phyloP scores from a whole-genome alignment of 116 monocot genomes.

The Papilionanthe hybrid region DNA sequence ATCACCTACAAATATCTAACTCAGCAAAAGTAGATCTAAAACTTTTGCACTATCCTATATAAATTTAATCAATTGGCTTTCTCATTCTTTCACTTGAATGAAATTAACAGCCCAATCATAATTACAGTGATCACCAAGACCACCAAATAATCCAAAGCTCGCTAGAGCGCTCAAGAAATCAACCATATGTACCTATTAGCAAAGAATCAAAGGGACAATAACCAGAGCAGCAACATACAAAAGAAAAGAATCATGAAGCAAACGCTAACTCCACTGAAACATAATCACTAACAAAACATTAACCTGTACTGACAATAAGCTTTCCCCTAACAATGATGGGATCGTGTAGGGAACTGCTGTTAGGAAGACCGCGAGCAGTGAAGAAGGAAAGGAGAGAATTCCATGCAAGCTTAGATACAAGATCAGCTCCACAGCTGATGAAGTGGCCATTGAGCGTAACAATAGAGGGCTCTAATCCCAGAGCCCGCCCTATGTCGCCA shows the following conservation, averaged over 20 bases:
- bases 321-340: slow-evolving; percentile 41
- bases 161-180: neutral
- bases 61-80: neutral
- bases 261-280: neutral
- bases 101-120: neutral
- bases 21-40: no score
- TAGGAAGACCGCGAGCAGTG: slow-evolving; percentile 27
- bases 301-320: neutral
- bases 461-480: slow-evolving; percentile 35
- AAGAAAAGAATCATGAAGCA: neutral
- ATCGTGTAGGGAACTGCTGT: slow-evolving; percentile 14
- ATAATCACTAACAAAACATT: neutral
- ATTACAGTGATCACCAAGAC: neutral
- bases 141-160: neutral
- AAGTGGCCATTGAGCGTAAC: slow-evolving; percentile 46
- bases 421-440: slow-evolving; percentile 20
- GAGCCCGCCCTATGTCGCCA: slow-evolving; percentile 20
- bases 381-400: slow-evolving; percentile 40
- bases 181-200: neutral
- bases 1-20: no score
- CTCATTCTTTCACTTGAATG: neutral
- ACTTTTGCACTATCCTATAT: neutral
- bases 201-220: no score
- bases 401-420: slow-evolving; percentile 42
- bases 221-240: neutral